A percentile compares a stretch with the other conserved stretches of the same genome.
Evolutionary conservation across 2,329 filamentous ascomycete genomes (phyloP).

Genomic region (Aspergillus puulaauensis): DNA sequence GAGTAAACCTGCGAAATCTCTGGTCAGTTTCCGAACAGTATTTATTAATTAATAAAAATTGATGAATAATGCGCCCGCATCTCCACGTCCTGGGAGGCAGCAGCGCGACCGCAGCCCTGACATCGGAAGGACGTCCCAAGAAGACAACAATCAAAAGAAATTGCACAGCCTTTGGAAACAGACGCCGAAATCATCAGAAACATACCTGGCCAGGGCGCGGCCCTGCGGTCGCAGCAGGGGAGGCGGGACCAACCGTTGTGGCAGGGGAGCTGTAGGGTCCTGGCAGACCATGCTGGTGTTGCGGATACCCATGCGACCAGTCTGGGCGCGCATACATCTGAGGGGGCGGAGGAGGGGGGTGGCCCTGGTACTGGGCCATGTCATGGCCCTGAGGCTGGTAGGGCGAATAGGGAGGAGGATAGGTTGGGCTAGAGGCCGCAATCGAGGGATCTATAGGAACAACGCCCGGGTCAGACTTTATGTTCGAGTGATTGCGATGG

Average conservation of each 20-base stretch:
- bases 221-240: slow-evolving; percentile 60
- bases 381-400: slow-evolving; percentile 81
- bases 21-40: slow-evolving; percentile 18
- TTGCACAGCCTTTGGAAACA: slow-evolving; percentile 30
- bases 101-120: slow-evolving; percentile 19
- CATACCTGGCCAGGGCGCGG: slow-evolving; percentile 64
- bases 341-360: slow-evolving; percentile 44
- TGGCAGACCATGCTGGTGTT: slow-evolving; percentile 49
- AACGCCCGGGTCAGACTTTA: slow-evolving; percentile 88
- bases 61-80: slow-evolving; percentile 23
- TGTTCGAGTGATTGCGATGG: slow-evolving; percentile 66
- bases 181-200: slow-evolving; percentile 40
- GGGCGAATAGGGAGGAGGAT: slow-evolving; percentile 81
- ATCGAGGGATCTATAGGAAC: slow-evolving; percentile 99
- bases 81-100: slow-evolving; percentile 11
- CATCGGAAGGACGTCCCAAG: slow-evolving; percentile 20
- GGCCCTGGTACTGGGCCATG: slow-evolving; percentile 69
- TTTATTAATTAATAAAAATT: slow-evolving; percentile 5
- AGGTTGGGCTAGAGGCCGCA: slow-evolving; percentile 87
- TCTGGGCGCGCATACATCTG: slow-evolving; percentile 50
- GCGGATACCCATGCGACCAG: slow-evolving; percentile 47
- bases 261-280: slow-evolving; percentile 52
- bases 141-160: slow-evolving; percentile 29
- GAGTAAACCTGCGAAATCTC: slow-evolving; percentile 74
- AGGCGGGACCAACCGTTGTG: slow-evolving; percentile 59